Evolutionary conservation across 2,329 filamentous ascomycete genomes (phyloP).

Genomic region (Sporothrix variecibatus): DNA sequence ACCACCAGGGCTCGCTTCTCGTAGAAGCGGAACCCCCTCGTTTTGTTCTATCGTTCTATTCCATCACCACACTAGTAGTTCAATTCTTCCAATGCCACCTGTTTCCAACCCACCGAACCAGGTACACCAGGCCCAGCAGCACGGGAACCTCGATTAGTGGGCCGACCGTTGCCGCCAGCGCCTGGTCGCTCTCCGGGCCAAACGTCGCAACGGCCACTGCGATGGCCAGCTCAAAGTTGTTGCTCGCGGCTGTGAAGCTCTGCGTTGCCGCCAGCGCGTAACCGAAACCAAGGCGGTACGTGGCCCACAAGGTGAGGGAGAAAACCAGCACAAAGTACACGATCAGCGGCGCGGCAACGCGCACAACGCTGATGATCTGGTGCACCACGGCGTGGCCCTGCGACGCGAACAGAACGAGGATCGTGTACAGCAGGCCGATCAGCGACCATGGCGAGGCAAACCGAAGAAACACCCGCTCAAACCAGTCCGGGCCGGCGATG

Average conservation of each 20-base stretch:
- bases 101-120: slow-evolving; percentile 62
- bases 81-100: slow-evolving; percentile 53
- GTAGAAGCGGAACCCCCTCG: not conserved
- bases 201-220: slow-evolving; percentile 82
- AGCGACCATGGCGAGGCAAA: slow-evolving; percentile 73
- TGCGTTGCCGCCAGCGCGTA: slow-evolving; percentile 73
- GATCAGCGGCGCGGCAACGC: slow-evolving; percentile 77
- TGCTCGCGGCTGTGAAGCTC: slow-evolving; percentile 86
- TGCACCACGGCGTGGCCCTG: slow-evolving; percentile 76
- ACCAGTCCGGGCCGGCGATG: slow-evolving; percentile 60
- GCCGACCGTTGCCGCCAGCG: slow-evolving; percentile 78
- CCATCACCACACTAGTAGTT: not conserved
- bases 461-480: slow-evolving; percentile 67
- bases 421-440: slow-evolving; percentile 83
- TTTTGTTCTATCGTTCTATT: not conserved
- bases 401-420: slow-evolving; percentile 80
- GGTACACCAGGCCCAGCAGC: slow-evolving; percentile 73
- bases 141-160: slow-evolving; percentile 87
- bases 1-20: not conserved
- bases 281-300: slow-evolving; percentile 68
- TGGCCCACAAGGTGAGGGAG: slow-evolving; percentile 63
- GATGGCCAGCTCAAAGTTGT: slow-evolving; percentile 92
- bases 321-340: slow-evolving; percentile 82
- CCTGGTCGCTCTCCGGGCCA: slow-evolving; percentile 75
- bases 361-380: slow-evolving; percentile 79